Base-by-base conservation (phyloP, 2,329 filamentous ascomycete species). In the Leptographium wingfieldii region DNA sequence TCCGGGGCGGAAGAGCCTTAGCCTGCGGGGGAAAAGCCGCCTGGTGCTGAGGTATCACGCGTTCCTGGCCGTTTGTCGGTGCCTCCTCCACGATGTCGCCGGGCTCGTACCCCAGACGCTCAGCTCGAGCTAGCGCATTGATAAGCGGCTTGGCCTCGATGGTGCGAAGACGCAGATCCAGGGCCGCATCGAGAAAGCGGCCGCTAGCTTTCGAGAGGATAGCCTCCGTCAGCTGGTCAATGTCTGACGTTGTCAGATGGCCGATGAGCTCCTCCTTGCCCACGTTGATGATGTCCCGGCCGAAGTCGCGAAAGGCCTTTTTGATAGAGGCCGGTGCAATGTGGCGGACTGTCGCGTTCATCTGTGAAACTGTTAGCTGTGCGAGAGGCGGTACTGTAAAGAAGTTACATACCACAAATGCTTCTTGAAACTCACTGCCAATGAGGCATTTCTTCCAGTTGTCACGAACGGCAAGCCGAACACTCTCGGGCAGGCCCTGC, bases 51-150 rank as follows among this genome's bases (percentile, higher is more conserved):
- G 66, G 66, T 3, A 76, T 72, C 22, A 76, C 72, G 31, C 68
- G 70, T 61, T 77, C 75, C 38, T 68, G 65, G 33, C 69, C 55
- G 62, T 69, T 70, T 60, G 75, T 72, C 33, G 65, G 62, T 25
- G 68, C 48, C 22, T 78, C 75, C 38, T 77, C 74, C 14, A 81
- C 70, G 3, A 80, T 71, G 59, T 83, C 81, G 38, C 71, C 69
- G 0, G 72, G 70, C 56, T 81, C 76, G 59, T 83, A 84, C 2
- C 81, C 81, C 0, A 84, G 73, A 2, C 81, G 78, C 64, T 82
- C 79, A 1, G 80, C 80, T 43, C 76, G 73, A 2, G 80, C 80
- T 25, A 84, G 73, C 16, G 80, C 78, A 60, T 83, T 82, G 58
- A 84, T 77, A 3, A 84, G 73, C 16, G 76, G 73, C 31, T 78